phyloP scores from a whole-genome alignment of 2,329 filamentous ascomycete genomes.

The Davidsoniella eucalypti region DNA sequence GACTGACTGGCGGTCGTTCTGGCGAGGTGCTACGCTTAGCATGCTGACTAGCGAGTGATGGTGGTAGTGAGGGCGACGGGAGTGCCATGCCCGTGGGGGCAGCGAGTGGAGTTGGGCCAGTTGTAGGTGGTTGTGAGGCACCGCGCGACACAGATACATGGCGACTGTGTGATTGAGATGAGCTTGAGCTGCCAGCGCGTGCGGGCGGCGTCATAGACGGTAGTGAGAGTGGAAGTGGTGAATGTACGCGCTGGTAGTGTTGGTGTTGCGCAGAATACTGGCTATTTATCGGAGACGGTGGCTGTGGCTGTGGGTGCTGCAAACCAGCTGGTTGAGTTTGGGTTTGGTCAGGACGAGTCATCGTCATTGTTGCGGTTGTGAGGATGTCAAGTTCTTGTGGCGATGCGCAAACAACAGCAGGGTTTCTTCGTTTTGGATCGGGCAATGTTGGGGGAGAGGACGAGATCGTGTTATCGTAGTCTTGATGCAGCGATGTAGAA shows the following conservation, averaged over 20 bases:
- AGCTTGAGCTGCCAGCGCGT: conserved; percentile 17
- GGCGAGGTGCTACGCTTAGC: conserved; percentile 27
- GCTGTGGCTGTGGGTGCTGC: conserved; percentile 11
- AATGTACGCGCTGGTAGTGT: conserved; percentile 10
- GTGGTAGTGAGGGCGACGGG: conserved; percentile 9
- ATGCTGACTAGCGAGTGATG: conserved; percentile 6
- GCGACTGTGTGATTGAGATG: conserved; percentile 18
- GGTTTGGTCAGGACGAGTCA: conserved; percentile 7
- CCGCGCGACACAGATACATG: conserved; percentile 12
- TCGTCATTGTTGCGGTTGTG: neutral
- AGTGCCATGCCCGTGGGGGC: conserved; percentile 9
- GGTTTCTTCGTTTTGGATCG: neutral
- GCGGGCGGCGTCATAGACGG: conserved; percentile 10
- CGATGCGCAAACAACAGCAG: neutral
- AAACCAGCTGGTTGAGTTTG: conserved; percentile 6
- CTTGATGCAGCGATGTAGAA: too few relatives aligned
- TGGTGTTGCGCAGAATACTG: conserved; percentile 3
- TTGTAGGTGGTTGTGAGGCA: conserved; percentile 5
- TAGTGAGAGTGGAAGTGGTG: conserved; percentile 8
- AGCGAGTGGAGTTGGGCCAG: conserved; percentile 4
- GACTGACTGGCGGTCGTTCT: conserved; percentile 33
- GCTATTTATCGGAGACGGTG: conserved; percentile 4
- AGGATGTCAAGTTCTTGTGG: too few relatives aligned
- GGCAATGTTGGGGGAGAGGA: too few relatives aligned
- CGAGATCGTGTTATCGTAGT: too few relatives aligned